Percentiles rank a stretch among this genome's conserved stretches.
Evolutionary conservation across 768 basidiomycete species (phyloP).

Genomic region (Collybia sordida): DNA sequence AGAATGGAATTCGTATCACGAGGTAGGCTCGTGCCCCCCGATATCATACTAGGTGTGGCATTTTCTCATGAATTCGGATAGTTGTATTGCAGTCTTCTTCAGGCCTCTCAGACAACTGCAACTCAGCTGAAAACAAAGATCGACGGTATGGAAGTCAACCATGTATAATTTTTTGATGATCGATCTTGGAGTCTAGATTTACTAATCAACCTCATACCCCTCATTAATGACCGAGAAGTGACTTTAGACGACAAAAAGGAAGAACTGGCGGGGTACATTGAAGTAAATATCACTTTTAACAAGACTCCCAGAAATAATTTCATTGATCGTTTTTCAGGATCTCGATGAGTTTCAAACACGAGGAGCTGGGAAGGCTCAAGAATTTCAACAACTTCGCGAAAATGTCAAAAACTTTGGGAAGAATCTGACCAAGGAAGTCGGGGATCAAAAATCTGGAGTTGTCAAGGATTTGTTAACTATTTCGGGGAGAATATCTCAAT

Average conservation of each 20-base stretch:
- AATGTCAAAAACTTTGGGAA: not conserved
- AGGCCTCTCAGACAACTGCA: slow-evolving; percentile 5
- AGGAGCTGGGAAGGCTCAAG: not conserved
- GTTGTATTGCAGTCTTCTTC: not conserved
- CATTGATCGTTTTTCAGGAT: not conserved
- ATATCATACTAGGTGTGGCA: not conserved
- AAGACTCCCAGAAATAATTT: not conserved
- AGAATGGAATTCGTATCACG: slow-evolving; percentile 1
- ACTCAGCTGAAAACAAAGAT: slow-evolving; percentile 4
- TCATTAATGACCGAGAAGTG: not conserved
- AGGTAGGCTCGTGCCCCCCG: not conserved
- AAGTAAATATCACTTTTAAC: not conserved
- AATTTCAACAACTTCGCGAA: slow-evolving; percentile 1
- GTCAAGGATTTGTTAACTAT: not conserved
- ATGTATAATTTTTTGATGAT: not conserved
- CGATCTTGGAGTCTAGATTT: not conserved
- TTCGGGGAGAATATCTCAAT: not conserved
- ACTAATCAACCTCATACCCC: slow-evolving; percentile 1
- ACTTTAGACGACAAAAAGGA: slow-evolving; percentile 2
- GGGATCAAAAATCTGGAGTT: not conserved
- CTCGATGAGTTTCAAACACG: not conserved
- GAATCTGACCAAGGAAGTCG: not conserved
- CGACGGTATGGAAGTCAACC: not conserved
- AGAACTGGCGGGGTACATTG: slow-evolving; percentile 1
- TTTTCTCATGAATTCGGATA: not conserved